Percentiles rank a stretch among this genome's conserved stretches.
These are phyloP conservation scores for Neurospora sp. DNA, from an alignment of 495 filamentous ascomycete genomes.

Conservation along the genomic window DNA sequence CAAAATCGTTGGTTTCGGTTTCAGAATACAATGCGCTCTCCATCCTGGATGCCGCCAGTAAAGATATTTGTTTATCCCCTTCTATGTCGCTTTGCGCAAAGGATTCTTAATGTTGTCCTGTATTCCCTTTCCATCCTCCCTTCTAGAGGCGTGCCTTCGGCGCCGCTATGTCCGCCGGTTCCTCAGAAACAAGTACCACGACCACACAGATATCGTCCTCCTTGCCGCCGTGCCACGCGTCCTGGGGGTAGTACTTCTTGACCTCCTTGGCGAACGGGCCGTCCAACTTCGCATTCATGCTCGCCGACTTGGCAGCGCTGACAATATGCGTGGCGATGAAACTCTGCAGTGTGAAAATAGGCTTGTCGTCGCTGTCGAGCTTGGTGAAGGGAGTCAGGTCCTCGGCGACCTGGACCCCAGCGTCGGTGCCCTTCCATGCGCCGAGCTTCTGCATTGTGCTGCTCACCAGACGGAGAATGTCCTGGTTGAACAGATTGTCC, in stretches of 20 bases:
- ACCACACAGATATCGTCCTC: conserved; percentile 84
- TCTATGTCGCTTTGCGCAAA: neutral
- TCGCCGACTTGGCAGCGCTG: conserved; percentile 72
- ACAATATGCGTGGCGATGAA: conserved; percentile 69
- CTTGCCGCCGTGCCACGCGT: conserved; percentile 78
- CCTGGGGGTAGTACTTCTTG: conserved; percentile 72
- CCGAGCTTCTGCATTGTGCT: conserved; percentile 58
- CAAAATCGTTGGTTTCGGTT: neutral
- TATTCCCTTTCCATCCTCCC: neutral
- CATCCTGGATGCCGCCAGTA: neutral
- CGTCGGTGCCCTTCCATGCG: conserved; percentile 59
- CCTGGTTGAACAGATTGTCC: conserved; percentile 89
- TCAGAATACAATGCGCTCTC: neutral
- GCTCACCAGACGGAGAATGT: conserved; percentile 71
- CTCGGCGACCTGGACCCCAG: conserved; percentile 48
- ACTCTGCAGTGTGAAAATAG: conserved; percentile 51
- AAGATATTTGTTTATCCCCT: neutral
- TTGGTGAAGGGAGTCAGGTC: conserved; percentile 43
- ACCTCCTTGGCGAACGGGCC: conserved; percentile 94
- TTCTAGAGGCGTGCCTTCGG: neutral
- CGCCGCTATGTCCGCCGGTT: conserved; percentile 29
- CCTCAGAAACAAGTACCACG: conserved; percentile 59
- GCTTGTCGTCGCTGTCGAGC: conserved; percentile 19
- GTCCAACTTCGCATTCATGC: conserved; percentile 64
- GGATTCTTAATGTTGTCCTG: neutral